Evolutionary conservation across 441 rosid genomes (phyloP).

Genomic region (Cnidoscolus chayamansa): DNA sequence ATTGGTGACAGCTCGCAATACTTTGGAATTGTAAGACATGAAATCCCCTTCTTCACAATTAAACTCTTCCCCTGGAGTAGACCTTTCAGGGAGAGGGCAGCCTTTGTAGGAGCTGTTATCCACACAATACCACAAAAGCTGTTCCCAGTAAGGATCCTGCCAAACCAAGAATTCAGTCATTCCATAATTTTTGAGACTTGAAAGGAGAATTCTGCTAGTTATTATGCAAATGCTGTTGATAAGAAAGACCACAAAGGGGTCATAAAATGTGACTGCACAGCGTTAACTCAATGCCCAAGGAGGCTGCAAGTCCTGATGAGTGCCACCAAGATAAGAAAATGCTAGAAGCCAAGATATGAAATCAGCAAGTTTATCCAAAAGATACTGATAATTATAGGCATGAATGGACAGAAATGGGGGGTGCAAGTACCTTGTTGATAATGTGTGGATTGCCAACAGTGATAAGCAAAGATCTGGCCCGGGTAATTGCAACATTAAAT

Average conservation of each 20-base stretch:
- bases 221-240: no score
- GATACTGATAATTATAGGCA: not conserved
- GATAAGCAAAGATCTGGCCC: slow-evolving; percentile 64
- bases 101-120: slow-evolving; percentile 17
- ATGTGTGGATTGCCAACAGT: slow-evolving; percentile 85
- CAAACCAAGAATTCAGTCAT: not conserved
- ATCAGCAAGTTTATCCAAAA: not conserved
- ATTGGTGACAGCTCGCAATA: not conserved
- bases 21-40: not conserved
- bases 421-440: slow-evolving; percentile 54
- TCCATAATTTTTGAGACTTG: not conserved
- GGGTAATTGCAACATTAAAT: slow-evolving; percentile 86
- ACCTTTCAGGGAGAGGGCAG: slow-evolving; percentile 20
- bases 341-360: not conserved
- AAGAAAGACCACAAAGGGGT: not conserved
- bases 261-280: not conserved
- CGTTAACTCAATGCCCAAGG: not conserved
- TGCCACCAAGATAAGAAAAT: not conserved
- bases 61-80: not conserved
- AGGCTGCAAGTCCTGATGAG: not conserved
- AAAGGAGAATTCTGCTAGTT: no score
- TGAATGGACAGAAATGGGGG: not conserved
- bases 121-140: slow-evolving; percentile 16
- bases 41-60: not conserved
- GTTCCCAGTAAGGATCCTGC: slow-evolving; percentile 20